Conservation (phyloP, 148 eudicot genomes). For the Arctostaphylos glauca region DNA sequence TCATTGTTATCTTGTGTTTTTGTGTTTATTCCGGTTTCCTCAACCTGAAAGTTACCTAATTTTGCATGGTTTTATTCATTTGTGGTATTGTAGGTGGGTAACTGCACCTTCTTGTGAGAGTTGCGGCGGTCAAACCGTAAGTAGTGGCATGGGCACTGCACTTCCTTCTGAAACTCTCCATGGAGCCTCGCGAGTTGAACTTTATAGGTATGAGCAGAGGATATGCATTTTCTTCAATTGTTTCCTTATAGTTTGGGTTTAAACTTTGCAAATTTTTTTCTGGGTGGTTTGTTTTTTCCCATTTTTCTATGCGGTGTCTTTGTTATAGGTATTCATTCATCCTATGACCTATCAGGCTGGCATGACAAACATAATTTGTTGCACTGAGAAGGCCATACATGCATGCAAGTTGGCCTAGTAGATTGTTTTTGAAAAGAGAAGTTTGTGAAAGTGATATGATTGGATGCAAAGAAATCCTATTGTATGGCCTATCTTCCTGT, state of each 20-base stretch:
- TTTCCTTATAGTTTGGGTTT: background rate
- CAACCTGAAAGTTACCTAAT: constrained; percentile 1
- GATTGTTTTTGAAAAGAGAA: no score
- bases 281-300: background rate
- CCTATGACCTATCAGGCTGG: background rate
- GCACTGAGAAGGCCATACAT: no score
- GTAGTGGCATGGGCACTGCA: constrained; percentile 68
- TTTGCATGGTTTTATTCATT: constrained; percentile 7
- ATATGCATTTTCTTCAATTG: background rate
- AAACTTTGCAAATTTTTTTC: background rate
- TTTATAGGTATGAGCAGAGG: constrained; percentile 62
- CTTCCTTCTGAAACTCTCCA: constrained; percentile 55
- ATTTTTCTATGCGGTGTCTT: constrained; percentile 4
- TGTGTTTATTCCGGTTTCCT: background rate
- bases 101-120: constrained; percentile 77
- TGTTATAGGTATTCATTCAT: background rate
- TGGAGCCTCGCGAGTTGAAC: constrained; percentile 84
- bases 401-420: no score
- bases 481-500: no score
- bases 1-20: background rate
- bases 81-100: constrained; percentile 67
- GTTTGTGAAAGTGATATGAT: no score
- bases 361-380: no score
- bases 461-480: no score
- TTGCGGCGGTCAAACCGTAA: constrained; percentile 67